A percentile compares a stretch with the other conserved stretches of the same genome.
Evolutionary conservation across 768 basidiomycete species (phyloP).

Genomic region (Agaricus subrufescens): DNA sequence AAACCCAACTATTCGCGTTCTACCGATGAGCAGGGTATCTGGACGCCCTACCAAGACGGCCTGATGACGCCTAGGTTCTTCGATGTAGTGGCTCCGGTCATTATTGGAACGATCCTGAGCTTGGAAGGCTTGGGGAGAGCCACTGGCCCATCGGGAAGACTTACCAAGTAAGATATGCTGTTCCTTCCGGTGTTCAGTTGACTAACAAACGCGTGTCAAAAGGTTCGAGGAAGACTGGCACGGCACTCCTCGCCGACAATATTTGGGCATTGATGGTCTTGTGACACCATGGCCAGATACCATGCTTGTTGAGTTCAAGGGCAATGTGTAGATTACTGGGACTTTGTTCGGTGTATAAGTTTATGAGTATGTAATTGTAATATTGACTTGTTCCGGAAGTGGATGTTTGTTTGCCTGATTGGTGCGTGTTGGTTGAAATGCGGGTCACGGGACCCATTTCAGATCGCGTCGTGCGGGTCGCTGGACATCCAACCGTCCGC

Average conservation of each 20-base stretch:
- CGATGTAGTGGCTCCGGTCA: slow-evolving; percentile 34
- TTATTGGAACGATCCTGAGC: slow-evolving; percentile 41
- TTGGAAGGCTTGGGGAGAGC: slow-evolving; percentile 35
- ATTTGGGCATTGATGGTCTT: slow-evolving; percentile 30
- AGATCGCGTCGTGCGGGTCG: slow-evolving; percentile 4
- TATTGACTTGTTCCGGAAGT: neutral
- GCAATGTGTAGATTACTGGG: neutral
- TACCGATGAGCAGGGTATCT: slow-evolving; percentile 20
- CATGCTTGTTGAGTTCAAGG: slow-evolving; percentile 29
- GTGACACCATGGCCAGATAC: slow-evolving; percentile 41
- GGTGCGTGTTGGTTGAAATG: slow-evolving; percentile 11
- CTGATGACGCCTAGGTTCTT: slow-evolving; percentile 35
- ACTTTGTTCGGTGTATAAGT: neutral
- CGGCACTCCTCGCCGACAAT: slow-evolving; percentile 24
- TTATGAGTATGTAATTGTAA: neutral
- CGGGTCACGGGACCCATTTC: slow-evolving; percentile 9
- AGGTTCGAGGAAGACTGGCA: slow-evolving; percentile 33
- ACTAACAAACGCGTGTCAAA: neutral
- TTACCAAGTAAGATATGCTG: slow-evolving; percentile 28
- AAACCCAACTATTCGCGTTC: slow-evolving; percentile 19
- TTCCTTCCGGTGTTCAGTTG: neutral
- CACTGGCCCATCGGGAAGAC: slow-evolving; percentile 31
- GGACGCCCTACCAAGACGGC: slow-evolving; percentile 12
- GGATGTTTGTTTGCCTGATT: slow-evolving; percentile 7
- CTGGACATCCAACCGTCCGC: neutral